Conservation (phyloP, 345 rosid genomes). For the Turritis glabra region DNA sequence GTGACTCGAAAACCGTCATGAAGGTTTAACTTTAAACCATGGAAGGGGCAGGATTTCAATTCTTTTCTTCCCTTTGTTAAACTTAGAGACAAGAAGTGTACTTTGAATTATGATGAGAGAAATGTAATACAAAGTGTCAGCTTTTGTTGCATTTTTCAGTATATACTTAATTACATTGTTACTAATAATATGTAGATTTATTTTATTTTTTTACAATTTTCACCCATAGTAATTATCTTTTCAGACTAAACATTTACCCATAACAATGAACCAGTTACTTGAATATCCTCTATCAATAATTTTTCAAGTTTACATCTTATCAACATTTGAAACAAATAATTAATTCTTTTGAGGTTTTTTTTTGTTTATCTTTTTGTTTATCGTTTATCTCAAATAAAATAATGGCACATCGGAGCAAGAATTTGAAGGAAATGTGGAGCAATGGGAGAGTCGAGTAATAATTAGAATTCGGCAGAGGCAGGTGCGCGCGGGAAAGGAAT, state of each 20-base stretch:
- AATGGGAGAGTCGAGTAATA: neutral
- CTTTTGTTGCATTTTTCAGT: neutral
- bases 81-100: neutral
- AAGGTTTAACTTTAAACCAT: neutral
- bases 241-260: neutral
- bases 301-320: neutral
- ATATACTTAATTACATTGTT: neutral
- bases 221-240: neutral
- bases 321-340: neutral
- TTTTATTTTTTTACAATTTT: neutral
- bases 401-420: slow-evolving; percentile 21
- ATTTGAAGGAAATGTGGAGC: neutral
- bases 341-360: neutral
- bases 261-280: no score
- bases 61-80: neutral
- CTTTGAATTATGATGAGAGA: neutral
- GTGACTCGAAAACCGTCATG: neutral
- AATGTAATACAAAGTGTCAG: neutral
- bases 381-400: neutral
- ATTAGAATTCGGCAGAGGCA: slow-evolving; percentile 83
- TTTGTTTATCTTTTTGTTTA: neutral
- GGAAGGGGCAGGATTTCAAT: neutral
- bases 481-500: slow-evolving; percentile 96
- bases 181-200: neutral
- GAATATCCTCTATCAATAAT: no score